Evolutionary conservation across 306 rosid species (phyloP).

Genomic region (Potentilla sterilis): DNA sequence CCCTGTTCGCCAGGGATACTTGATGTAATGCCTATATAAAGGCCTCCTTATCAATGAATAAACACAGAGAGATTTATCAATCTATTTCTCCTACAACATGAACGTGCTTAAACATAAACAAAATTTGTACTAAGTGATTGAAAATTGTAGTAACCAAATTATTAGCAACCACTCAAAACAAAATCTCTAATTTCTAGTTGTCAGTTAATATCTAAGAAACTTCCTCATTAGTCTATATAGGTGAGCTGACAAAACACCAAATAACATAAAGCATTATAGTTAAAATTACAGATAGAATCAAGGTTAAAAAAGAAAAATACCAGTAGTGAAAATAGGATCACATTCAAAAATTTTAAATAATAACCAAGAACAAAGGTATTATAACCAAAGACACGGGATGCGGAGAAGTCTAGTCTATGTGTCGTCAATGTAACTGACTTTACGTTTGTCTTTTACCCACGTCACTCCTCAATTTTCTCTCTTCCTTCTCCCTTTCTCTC

Average conservation of each 20-base stretch:
- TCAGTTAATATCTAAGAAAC: neutral
- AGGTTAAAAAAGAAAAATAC: neutral
- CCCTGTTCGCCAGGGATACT: no score
- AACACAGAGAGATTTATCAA: no score
- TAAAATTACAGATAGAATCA: neutral
- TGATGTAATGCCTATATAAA: no score
- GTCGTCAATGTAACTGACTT: conserved; percentile 36
- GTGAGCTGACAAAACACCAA: neutral
- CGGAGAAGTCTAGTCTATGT: conserved; percentile 25
- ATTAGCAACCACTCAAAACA: neutral
- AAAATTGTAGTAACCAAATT: neutral
- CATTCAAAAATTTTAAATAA: neutral
- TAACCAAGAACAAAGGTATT: neutral
- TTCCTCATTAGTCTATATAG: neutral
- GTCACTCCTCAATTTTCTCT: neutral
- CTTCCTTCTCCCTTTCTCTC: neutral
- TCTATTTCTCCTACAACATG: no score
- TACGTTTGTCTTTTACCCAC: conserved; percentile 28
- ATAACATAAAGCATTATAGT: neutral
- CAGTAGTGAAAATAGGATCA: neutral
- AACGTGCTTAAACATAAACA: no score
- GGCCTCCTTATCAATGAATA: no score
- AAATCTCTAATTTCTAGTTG: neutral
- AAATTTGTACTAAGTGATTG: neutral
- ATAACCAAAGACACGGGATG: conserved; percentile 29